Percentiles rank a stretch among this genome's conserved stretches.
Conservation (phyloP, 2,329 filamentous ascomycete genomes). For the Diaporthe eres region DNA sequence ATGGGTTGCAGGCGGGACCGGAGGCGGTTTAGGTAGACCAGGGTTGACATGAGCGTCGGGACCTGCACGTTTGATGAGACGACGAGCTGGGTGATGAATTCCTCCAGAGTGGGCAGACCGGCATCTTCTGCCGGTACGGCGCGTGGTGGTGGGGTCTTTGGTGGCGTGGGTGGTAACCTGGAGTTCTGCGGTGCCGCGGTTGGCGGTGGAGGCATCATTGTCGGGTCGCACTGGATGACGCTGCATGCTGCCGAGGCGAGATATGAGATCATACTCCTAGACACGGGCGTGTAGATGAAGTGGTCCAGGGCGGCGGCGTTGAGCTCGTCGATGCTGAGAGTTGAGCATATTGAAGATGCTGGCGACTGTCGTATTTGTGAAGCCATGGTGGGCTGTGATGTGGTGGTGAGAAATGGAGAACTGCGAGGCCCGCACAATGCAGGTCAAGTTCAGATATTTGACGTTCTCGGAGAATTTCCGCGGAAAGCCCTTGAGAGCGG, state of each 20-base stretch:
- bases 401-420: slow-evolving; percentile 42
- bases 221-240: slow-evolving; percentile 84
- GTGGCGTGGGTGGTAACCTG: slow-evolving; percentile 64
- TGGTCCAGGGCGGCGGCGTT: slow-evolving; percentile 84
- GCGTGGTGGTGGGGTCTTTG: slow-evolving; percentile 62
- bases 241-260: slow-evolving; percentile 80
- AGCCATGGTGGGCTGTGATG: slow-evolving; percentile 57
- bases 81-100: slow-evolving; percentile 93
- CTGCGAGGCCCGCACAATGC: slow-evolving; percentile 35
- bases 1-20: slow-evolving; percentile 89
- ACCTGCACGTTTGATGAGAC: slow-evolving; percentile 96
- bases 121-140: slow-evolving; percentile 62
- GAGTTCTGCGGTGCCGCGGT: slow-evolving; percentile 51
- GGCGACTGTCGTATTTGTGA: slow-evolving; percentile 50
- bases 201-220: slow-evolving; percentile 64
- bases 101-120: slow-evolving; percentile 83
- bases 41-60: slow-evolving; percentile 94
- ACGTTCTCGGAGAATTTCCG: slow-evolving; percentile 42
- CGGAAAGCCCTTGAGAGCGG: slow-evolving; percentile 18
- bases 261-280: slow-evolving; percentile 82
- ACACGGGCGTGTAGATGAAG: slow-evolving; percentile 84
- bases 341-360: slow-evolving; percentile 47
- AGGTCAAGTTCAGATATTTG: slow-evolving; percentile 44
- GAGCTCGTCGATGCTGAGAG: slow-evolving; percentile 66
- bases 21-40: slow-evolving; percentile 92